phyloP scores from a whole-genome alignment of 495 filamentous ascomycete species.

The Lichina pygmaea region DNA sequence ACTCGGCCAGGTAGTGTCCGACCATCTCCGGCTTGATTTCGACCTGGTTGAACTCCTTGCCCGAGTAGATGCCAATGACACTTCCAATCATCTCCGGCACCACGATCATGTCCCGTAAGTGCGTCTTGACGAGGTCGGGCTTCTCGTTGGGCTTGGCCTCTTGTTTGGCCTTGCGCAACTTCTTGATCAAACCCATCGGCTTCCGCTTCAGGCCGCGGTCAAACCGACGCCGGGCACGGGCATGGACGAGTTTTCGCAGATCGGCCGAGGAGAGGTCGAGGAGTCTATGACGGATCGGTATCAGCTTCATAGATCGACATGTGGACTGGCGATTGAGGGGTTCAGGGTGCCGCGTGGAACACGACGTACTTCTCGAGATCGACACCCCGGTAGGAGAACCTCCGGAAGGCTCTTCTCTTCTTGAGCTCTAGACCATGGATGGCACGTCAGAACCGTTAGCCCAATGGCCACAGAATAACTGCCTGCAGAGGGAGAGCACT shows the following conservation, averaged over 20 bases:
- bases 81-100: constrained; percentile 98
- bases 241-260: constrained; percentile 97
- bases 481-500: not conserved
- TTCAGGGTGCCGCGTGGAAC: not conserved
- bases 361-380: constrained; percentile 85
- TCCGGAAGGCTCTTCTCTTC: constrained; percentile 98
- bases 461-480: not conserved
- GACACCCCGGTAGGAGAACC: constrained; percentile 98
- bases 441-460: not conserved
- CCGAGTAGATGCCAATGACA: constrained; percentile 96
- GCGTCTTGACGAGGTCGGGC: constrained; percentile 94
- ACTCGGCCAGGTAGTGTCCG: constrained; percentile 96
- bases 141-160: constrained; percentile 99
- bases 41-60: constrained; percentile 99
- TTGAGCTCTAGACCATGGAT: constrained; percentile 46
- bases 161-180: constrained; percentile 98
- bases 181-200: constrained; percentile 99
- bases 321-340: not conserved
- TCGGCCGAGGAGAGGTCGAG: constrained; percentile 95
- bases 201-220: constrained; percentile 99
- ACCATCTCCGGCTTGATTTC: constrained; percentile 99
- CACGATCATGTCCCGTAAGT: constrained; percentile 97
- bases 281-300: constrained; percentile 27
- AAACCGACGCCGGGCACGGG: constrained; percentile 92
- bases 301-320: not conserved